Evolutionary conservation across 1,139 yeast species (phyloP).

Genomic region (Pichia norvegensis): DNA sequence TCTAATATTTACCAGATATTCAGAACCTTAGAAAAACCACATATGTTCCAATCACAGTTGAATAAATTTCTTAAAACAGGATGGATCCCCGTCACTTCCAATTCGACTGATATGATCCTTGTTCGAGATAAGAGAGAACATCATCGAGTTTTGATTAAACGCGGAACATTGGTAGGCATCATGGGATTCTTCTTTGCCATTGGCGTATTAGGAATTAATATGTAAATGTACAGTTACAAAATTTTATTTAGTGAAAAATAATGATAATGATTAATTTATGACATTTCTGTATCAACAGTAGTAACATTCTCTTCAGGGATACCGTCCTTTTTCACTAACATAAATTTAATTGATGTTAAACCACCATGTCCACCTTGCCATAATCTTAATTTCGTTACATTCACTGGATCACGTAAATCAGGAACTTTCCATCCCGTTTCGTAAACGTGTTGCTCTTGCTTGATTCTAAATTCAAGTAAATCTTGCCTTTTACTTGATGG

Average conservation of each 20-base stretch:
- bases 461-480: conserved; percentile 51
- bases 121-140: conserved; percentile 2
- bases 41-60: neutral
- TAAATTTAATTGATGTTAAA: conserved; percentile 50
- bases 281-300: conserved; percentile 10
- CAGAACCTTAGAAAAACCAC: conserved; percentile 1
- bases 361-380: conserved; percentile 89
- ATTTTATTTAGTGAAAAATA: neutral
- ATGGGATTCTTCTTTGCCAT: neutral
- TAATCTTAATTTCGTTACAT: conserved; percentile 49
- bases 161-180: neutral
- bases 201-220: neutral
- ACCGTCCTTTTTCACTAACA: conserved; percentile 30
- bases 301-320: conserved; percentile 18
- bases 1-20: conserved; percentile 3
- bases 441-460: conserved; percentile 54
- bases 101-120: conserved; percentile 5
- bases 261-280: neutral
- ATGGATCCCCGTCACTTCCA: conserved; percentile 10
- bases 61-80: conserved; percentile 1
- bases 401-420: conserved; percentile 53
- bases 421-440: conserved; percentile 68
- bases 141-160: neutral
- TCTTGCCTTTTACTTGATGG: conserved; percentile 71
- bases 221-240: neutral